Conservation (phyloP, 257 asterid genomes). For the Fraxinus pennsylvanica region DNA sequence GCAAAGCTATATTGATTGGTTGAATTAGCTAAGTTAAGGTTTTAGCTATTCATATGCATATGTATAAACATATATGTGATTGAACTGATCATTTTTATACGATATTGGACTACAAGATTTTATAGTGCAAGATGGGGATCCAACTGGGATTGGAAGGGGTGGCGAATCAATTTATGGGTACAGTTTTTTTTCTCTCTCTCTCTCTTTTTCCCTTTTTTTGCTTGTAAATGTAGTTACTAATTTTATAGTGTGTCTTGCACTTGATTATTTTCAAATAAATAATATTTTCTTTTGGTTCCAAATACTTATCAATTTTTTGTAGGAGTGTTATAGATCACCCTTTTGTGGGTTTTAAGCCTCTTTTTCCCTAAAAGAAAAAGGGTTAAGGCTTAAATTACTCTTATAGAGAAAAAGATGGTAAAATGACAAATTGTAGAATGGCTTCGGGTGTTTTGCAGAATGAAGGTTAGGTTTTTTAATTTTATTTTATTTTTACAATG, state of each 20-base stretch:
- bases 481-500: background rate
- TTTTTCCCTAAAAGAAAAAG: background rate
- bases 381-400: background rate
- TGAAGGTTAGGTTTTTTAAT: background rate
- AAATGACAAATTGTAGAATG: background rate
- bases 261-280: background rate
- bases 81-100: background rate
- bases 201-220: background rate
- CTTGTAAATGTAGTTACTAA: background rate
- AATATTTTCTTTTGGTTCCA: background rate
- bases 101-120: conserved; percentile 59
- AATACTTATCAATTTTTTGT: background rate
- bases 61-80: conserved; percentile 12
- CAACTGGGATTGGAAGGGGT: conserved; percentile 95
- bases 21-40: too few relatives aligned
- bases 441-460: background rate
- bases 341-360: background rate
- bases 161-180: conserved; percentile 97
- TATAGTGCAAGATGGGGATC: conserved; percentile 96
- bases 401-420: background rate
- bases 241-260: conserved; percentile 5
- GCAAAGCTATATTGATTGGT: too few relatives aligned
- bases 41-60: background rate
- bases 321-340: background rate
- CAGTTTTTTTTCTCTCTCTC: background rate